These are phyloP conservation scores for Cercospora sp. DNA, from an alignment of 2,329 filamentous ascomycete genomes.

Conservation along the genomic window DNA sequence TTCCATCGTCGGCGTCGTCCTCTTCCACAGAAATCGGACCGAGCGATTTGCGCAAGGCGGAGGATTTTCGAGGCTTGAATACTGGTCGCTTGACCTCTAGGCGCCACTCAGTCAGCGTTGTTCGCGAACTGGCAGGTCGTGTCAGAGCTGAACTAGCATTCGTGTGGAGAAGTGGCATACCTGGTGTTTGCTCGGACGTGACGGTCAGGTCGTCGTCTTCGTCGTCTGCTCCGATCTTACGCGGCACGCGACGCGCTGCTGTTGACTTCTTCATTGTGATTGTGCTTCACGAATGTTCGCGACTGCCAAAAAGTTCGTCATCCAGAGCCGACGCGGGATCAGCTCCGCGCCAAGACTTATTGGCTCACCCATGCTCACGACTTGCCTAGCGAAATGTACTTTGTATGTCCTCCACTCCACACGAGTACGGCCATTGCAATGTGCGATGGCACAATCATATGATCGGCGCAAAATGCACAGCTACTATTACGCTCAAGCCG, in stretches of 20 bases:
- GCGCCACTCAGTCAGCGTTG: conserved; percentile 50
- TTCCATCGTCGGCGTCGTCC: conserved; percentile 53
- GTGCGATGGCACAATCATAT: not conserved
- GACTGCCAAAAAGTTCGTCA: conserved; percentile 9
- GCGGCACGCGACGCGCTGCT: conserved; percentile 64
- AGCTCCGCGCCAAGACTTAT: conserved; percentile 1
- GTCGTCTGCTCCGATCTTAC: conserved; percentile 73
- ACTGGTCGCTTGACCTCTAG: conserved; percentile 57
- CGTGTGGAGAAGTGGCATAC: conserved; percentile 23
- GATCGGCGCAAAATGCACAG: not conserved
- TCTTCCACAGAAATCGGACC: conserved; percentile 60
- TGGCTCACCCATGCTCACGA: not conserved
- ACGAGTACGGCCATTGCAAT: not conserved
- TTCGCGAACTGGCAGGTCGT: conserved; percentile 21
- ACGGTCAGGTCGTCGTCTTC: conserved; percentile 51
- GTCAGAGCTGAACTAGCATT: conserved; percentile 26
- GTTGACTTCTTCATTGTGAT: conserved; percentile 59
- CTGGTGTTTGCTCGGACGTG: conserved; percentile 27
- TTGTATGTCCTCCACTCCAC: not conserved
- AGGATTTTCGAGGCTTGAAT: conserved; percentile 66
- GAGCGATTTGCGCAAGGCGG: conserved; percentile 75
- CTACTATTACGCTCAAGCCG: not conserved
- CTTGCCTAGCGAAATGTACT: not conserved
- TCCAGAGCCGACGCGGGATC: not conserved
- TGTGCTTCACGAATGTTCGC: not conserved